Base-by-base conservation (phyloP, 441 rosid species). In the Corymbia calophylla region DNA sequence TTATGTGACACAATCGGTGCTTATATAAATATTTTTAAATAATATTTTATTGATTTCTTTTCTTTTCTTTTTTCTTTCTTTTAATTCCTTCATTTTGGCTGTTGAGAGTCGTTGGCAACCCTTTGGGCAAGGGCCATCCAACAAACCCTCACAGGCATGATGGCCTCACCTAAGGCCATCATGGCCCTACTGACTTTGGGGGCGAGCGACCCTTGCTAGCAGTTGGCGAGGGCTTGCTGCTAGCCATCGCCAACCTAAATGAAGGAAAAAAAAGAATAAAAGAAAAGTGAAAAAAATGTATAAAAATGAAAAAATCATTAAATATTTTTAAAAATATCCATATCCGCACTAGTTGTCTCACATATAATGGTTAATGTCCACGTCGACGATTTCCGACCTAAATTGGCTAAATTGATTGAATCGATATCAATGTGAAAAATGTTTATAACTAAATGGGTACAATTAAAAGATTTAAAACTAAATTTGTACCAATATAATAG, bases 301-400 rank as follows among this genome's bases (percentile, higher is more conserved):
- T 39, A 39, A 39, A 39, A 39, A 39, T 39, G 44, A 4, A 39
- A 39, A 39, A 39, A 58, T 58, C 25, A 58, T 58, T 25, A 25
- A 58, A 58, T 58, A 10, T 58, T 23, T 23, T 58, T 58, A 58
- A 58, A 58, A 58, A 3, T 58, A 58, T 58, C 1, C 0, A 23
- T 6, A 0, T 56, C 0, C 0, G 6, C 10, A 23, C 10, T 25
- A 13, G 10, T 0, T 9, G 1, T 58, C n/a, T 0, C 6, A 39
- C 6, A 39, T 39, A 39, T 6, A 39, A 39, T 5, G 5, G 44
- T 5, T 5, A 58, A 58, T 0, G 0, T 10, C 0, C 5, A 10
- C 6, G 17, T 58, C 3, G 10, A 0, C 1, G 0, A 58, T 58
- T 58, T 58, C 25, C 1, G 1, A 14, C 6, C 25, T 58, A 58